Evolutionary conservation across 257 asterid genomes (phyloP).

Genomic region (Primulina eburnea): DNA sequence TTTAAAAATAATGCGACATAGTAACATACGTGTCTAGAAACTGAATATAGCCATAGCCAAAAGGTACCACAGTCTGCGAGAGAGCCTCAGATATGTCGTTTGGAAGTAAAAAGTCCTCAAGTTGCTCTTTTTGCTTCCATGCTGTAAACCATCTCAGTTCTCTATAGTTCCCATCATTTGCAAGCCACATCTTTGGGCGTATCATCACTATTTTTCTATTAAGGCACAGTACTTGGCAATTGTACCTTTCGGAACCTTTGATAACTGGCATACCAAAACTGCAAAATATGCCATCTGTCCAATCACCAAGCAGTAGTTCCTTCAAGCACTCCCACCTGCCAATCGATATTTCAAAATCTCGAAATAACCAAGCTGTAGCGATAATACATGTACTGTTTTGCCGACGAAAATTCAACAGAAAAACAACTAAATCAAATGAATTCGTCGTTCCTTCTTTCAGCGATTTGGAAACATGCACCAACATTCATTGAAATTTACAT

Average conservation of each 20-base stretch:
- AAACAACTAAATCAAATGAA: conserved; percentile 7
- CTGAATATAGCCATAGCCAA: conserved; percentile 85
- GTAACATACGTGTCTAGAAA: conserved; percentile 73
- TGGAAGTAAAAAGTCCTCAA: conserved; percentile 82
- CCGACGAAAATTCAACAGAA: not conserved
- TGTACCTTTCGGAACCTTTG: conserved; percentile 85
- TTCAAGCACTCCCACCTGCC: conserved; percentile 92
- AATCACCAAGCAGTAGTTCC: conserved; percentile 72
- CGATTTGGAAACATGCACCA: not conserved
- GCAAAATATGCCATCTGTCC: conserved; percentile 83
- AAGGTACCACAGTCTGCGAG: conserved; percentile 65
- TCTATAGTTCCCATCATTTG: conserved; percentile 85
- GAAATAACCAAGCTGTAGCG: not conserved
- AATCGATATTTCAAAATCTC: conserved; percentile 20
- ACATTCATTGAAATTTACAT: too few relatives aligned
- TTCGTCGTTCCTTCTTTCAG: not conserved
- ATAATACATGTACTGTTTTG: not conserved
- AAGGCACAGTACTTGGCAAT: conserved; percentile 82
- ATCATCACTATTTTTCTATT: conserved; percentile 81
- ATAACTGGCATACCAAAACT: conserved; percentile 92
- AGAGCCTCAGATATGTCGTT: conserved; percentile 63
- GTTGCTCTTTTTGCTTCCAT: conserved; percentile 72
- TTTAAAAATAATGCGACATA: not conserved
- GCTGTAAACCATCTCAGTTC: conserved; percentile 96
- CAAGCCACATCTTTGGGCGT: conserved; percentile 95